Base-by-base conservation (phyloP, 148 eudicot species). In the Rhododendron mucronatum region DNA sequence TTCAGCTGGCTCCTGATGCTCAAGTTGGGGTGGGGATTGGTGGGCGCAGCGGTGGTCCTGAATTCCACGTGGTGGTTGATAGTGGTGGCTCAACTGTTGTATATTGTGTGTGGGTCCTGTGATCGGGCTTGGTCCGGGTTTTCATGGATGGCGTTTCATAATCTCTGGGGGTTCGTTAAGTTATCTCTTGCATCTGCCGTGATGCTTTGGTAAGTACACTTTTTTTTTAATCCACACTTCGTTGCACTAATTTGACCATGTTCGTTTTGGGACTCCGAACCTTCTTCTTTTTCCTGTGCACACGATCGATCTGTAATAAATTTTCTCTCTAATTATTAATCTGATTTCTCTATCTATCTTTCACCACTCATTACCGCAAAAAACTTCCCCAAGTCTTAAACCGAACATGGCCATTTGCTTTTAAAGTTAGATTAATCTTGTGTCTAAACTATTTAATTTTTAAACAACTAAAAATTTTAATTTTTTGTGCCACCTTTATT, bases 41-140 rank as follows among this genome's bases (percentile, higher is more conserved):
- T 45, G 23, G 97, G 93, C 13, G 95, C 86, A 0, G 93, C 97
- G 0, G 84, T 88, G 51, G 95, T 90, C 88, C 86, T 91, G 3
- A 77, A 94, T 67, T 20, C 28, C 18, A 91, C 93, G 21, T 94
- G 95, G 96, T 93, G 95, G 96, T 88, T 94, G 86, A 94, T 92
- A 28, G 93, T 90, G 53, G 86, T 88, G 86, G 92, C 88, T 14
- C 94, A 93, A 88, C n/a, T 94, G 35, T 59, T 86, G 20, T 93
- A 92, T 59, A 85, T 92, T 2, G 30, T 93, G 4, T 61, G 90
- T 33, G 97, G 95, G 35, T 11, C 88, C 16, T 91, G 93, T 85
- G 93, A 90, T 1, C 81, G 69, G 80, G 88, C 93, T 28, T 92
- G 95, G 97, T 80, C 86, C 3, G 97, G 97, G 3, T 93, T 94